These are phyloP conservation scores for Tephrocybe rancida DNA, from an alignment of 768 basidiomycete species.

Conservation along the genomic window DNA sequence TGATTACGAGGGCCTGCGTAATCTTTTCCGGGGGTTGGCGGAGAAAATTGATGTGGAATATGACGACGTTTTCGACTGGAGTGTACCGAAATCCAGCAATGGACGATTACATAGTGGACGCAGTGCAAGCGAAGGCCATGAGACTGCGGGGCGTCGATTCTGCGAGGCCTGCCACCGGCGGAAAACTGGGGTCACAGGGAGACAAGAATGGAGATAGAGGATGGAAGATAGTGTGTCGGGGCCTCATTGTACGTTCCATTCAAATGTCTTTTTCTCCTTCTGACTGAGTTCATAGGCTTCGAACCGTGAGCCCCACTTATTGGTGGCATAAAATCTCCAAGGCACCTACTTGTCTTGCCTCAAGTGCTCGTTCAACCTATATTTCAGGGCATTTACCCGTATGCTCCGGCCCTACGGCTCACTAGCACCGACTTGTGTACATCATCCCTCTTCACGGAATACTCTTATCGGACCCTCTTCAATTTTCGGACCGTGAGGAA, in stretches of 20 bases:
- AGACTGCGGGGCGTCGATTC: constrained; percentile 26
- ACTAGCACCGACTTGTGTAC: neutral
- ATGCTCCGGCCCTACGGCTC: too few species aligned
- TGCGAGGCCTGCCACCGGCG: constrained; percentile 44
- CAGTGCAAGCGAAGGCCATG: constrained; percentile 21
- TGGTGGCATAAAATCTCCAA: neutral
- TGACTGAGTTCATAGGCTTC: neutral
- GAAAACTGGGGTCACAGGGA: constrained; percentile 15
- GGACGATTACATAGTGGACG: constrained; percentile 18
- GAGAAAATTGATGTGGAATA: constrained; percentile 56
- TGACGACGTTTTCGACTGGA: constrained; percentile 53
- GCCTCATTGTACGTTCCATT: constrained; percentile 5
- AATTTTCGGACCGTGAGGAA: constrained; percentile 1
- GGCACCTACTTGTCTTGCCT: neutral
- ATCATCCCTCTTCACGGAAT: neutral
- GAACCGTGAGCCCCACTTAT: neutral
- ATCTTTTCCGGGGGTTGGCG: constrained; percentile 66
- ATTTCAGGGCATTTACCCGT: too few species aligned
- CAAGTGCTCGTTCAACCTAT: neutral
- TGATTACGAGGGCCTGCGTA: constrained; percentile 82
- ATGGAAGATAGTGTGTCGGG: neutral
- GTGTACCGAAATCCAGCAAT: constrained; percentile 22
- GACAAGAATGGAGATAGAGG: constrained; percentile 19
- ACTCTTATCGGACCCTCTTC: neutral
- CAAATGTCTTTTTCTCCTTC: neutral